Evolutionary conservation across 140 eudicot species (phyloP).

Genomic region (Stevia rebaudiana): DNA sequence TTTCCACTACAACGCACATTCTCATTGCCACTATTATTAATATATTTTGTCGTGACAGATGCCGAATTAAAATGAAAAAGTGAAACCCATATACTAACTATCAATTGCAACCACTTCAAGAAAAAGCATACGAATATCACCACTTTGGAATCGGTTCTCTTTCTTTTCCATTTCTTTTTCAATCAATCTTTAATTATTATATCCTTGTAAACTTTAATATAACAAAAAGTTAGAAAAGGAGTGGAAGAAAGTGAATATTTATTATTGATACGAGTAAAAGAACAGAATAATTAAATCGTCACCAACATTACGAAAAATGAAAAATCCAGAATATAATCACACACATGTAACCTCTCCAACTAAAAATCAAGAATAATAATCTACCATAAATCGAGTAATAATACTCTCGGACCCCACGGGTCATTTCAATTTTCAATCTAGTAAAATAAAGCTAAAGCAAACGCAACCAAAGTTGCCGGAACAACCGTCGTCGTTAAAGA

Average conservation of each 20-base stretch:
- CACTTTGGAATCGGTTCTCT: conserved; percentile 22
- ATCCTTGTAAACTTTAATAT: too few relatives aligned
- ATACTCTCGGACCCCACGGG: too few relatives aligned
- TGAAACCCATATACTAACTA: neutral
- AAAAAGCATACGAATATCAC: conserved; percentile 14
- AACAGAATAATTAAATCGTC: conserved; percentile 14
- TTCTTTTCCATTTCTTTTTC: neutral
- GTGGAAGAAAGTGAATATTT: conserved; percentile 13
- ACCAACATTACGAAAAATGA: conserved; percentile 25
- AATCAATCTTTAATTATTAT: too few relatives aligned
- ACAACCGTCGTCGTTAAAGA: conserved; percentile 10
- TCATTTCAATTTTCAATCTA: too few relatives aligned
- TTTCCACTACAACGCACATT: neutral
- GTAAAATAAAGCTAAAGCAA: conserved; percentile 28
- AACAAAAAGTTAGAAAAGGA: neutral
- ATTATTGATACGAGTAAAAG: conserved; percentile 33
- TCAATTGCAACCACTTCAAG: neutral
- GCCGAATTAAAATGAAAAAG: neutral
- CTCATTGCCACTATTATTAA: neutral
- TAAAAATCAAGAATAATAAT: conserved; percentile 15
- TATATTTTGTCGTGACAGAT: neutral
- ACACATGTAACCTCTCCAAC: conserved; percentile 24
- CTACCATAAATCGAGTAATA: too few relatives aligned
- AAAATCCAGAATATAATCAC: conserved; percentile 27
- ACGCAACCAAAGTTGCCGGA: conserved; percentile 29